Base-by-base conservation (phyloP, 1,139 yeast species). In the Suhomyces coccinellae region DNA sequence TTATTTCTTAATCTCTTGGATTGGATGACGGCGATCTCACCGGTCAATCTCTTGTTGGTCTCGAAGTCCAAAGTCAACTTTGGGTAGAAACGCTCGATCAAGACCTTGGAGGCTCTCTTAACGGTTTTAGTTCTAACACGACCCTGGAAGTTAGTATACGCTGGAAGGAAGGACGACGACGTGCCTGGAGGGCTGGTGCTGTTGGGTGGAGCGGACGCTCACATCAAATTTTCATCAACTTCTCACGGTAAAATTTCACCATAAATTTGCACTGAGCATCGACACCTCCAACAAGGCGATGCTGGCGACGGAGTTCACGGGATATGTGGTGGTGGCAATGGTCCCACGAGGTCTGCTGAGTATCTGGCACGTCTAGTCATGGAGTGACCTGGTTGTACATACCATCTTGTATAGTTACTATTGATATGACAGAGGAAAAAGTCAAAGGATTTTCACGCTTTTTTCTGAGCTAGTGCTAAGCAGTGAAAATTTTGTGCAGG, bases 1-100 rank as follows among this genome's bases (percentile, higher is more conserved):
- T 93, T 93, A 95, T 95, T 95, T 85, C 99, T 93, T 77, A 95
- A 87, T 82, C 99, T 91, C 88, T 95, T 95, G 71, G 99, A 89
- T 79, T 95, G 97, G 74, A 95, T 95, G 77, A 88, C 91, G 67
- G 99, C 99, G 69, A 95, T 89, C 79, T 95, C 97, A 71, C 89
- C 87, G 68, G 97, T 87, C 76, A 95, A 87, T 83, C 98, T 93
- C 86, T 95, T 95, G 97, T 95, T 95, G 87, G 96, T 89, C 85
- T 95, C 98, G 77, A 95, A 95, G 79, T 95, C 99, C 82, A 89
- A 81, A 69, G 99, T 93, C 79, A 95, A 90, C 85, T 95, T 93
- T 78, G 99, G 99, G 86, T 95, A 95, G 88, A 91, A 93, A 76
- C 96, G 90, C 86, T 95, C 99, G 75, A 95, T 95, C 80, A 95